Base-by-base conservation (phyloP, 2,329 filamentous ascomycete species). In the Fusarium solani-melongenae region DNA sequence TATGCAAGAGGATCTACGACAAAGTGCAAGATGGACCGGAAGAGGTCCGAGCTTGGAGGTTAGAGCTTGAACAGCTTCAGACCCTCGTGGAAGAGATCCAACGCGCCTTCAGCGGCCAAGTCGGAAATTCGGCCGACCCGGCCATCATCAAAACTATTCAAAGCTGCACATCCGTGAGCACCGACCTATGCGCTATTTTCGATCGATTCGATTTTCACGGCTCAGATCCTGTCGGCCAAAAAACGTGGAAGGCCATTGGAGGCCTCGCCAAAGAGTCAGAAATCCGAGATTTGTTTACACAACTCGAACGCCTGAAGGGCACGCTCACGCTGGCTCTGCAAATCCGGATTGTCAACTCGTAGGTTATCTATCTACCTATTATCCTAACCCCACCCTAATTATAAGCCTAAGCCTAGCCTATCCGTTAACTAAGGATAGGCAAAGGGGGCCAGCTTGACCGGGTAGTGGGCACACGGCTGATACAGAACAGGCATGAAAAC, bases 221-320 rank as follows among this genome's bases (percentile, higher is more conserved):
- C 17, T 29, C 17, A 5, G 61, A 68, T 5, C 22, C 49, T 1
- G 9, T 67, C 17, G 27, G 51, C 2, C 33, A 31, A 8, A 70
- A 46, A 22, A 70, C 68, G 5, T 68, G 68, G 68, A 70, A 70
- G 24, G 60, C 68, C 0, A 55, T 70, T 33, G 49, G 56, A 22
- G 57, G 68, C 4, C 33, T 64, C 20, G 33, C 57, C 11, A 68
- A 62, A 36, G 64, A 70, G 27, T 5, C 36, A 9, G 55, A 70
- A 15, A 62, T 70, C 6, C 39, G 34, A 14, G 41, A 49, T 7
- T 22, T 65, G 14, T 62, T 70, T 29, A 10, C 29, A 6, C 33
- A 60, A 11, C 27, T 70, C 4, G 68, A 68, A 31, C 60, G 49
- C 9, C 6, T 62, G 1, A 70, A 70, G 39, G 27, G 31, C 1